A percentile compares a stretch with the other conserved stretches of the same genome.
Conservation (phyloP, 2,329 filamentous ascomycete genomes). For the Botrytis fabae region DNA sequence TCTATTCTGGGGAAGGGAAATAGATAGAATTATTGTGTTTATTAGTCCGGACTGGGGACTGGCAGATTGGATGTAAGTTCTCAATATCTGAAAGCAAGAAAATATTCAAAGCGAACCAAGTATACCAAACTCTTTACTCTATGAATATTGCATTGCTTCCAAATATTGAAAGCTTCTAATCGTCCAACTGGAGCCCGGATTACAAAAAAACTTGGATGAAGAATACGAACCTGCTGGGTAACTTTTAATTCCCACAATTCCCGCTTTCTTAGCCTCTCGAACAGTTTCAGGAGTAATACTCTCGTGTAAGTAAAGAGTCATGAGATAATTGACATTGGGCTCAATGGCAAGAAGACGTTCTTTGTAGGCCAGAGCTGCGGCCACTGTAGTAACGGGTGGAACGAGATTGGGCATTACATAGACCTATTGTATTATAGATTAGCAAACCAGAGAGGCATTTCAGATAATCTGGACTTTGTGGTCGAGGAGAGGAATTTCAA, state of each 20-base stretch:
- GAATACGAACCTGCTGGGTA: constrained; percentile 26
- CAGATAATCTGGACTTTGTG: neutral
- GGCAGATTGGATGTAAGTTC: neutral
- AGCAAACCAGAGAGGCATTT: constrained; percentile 42
- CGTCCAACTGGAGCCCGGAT: neutral
- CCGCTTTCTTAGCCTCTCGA: constrained; percentile 29
- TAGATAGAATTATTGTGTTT: neutral
- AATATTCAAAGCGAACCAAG: neutral
- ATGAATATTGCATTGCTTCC: neutral
- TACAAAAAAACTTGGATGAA: neutral
- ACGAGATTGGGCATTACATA: constrained; percentile 57
- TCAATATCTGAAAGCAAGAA: neutral
- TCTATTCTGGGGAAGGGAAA: constrained; percentile 47
- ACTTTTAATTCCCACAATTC: constrained; percentile 29
- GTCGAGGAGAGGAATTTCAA: neutral
- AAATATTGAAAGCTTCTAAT: neutral
- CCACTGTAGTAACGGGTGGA: constrained; percentile 58
- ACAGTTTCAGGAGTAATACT: constrained; percentile 30
- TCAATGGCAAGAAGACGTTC: constrained; percentile 60
- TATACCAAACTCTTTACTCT: neutral
- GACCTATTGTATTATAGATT: constrained; percentile 29
- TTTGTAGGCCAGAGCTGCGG: constrained; percentile 65
- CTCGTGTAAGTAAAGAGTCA: constrained; percentile 59
- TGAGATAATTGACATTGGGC: constrained; percentile 65
- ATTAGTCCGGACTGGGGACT: neutral